Conservation (phyloP, 768 basidiomycete species). For the Leccinellum luteum region DNA sequence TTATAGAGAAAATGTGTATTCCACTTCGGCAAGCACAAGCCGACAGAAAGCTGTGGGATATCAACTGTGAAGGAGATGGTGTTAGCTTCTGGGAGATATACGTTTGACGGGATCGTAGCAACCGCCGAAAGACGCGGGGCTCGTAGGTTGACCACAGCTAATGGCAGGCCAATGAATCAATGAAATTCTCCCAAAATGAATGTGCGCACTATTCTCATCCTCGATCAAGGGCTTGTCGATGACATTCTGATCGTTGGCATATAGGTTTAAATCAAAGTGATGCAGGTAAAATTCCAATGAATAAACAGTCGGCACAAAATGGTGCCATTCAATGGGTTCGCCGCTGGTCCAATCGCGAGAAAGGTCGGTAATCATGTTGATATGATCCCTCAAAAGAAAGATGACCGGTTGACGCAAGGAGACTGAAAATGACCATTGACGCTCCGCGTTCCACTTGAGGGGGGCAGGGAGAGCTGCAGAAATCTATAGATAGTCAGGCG, state of each 20-base stretch:
- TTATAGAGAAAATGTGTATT: constrained; percentile 77
- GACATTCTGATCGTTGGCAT: constrained; percentile 95
- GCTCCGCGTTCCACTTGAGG: constrained; percentile 74
- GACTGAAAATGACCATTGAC: constrained; percentile 78
- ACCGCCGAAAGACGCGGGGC: constrained; percentile 54
- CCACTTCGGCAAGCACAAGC: constrained; percentile 82
- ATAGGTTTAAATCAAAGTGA: constrained; percentile 75
- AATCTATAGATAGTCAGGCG: constrained; percentile 40
- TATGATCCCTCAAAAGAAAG: constrained; percentile 85
- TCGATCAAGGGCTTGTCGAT: constrained; percentile 80
- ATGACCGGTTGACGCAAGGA: constrained; percentile 69
- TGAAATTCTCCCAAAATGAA: neutral
- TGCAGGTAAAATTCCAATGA: constrained; percentile 64
- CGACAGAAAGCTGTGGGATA: constrained; percentile 53
- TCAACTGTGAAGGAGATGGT: constrained; percentile 64
- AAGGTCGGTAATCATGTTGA: constrained; percentile 93
- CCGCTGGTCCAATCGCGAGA: constrained; percentile 89
- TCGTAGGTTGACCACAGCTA: constrained; percentile 70
- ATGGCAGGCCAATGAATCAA: neutral
- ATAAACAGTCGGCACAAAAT: constrained; percentile 85
- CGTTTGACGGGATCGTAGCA: constrained; percentile 63
- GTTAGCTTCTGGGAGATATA: constrained; percentile 69
- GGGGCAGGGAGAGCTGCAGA: constrained; percentile 77
- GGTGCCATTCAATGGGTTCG: constrained; percentile 73
- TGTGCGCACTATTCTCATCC: constrained; percentile 77